Percentiles rank a stretch among this genome's conserved stretches.
Evolutionary conservation across 768 basidiomycete species (phyloP).

Genomic region (Suillus brevipes): DNA sequence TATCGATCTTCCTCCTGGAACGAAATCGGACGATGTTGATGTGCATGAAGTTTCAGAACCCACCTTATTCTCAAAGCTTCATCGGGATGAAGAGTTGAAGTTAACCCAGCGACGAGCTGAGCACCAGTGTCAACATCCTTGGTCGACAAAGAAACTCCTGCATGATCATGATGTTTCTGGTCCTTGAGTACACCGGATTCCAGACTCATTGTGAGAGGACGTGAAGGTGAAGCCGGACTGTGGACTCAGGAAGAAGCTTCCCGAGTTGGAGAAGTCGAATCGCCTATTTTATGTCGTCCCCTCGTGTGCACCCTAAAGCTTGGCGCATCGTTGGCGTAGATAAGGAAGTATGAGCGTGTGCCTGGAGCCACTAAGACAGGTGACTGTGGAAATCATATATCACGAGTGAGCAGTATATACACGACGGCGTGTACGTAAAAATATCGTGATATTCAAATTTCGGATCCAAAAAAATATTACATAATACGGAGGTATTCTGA

Average conservation of each 20-base stretch:
- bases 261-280: not conserved
- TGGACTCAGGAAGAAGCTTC: not conserved
- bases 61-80: constrained; percentile 52
- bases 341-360: not conserved
- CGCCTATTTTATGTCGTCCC: constrained; percentile 2
- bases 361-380: not conserved
- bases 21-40: not conserved
- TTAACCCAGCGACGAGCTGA: constrained; percentile 47
- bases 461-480: too few relatives aligned
- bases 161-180: constrained; percentile 35
- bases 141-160: constrained; percentile 40
- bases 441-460: too few relatives aligned
- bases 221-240: not conserved
- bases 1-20: constrained; percentile 55
- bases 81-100: constrained; percentile 41
- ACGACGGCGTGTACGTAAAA: too few relatives aligned
- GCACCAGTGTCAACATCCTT: constrained; percentile 58
- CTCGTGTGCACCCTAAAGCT: not conserved
- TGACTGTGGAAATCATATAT: not conserved
- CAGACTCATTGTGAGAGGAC: constrained; percentile 9
- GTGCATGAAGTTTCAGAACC: constrained; percentile 9
- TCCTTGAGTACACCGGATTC: constrained; percentile 11
- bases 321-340: not conserved
- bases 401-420: too few relatives aligned
- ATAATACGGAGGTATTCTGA: too few relatives aligned